Evolutionary conservation across 164 flowering plant genomes (phyloP), one percentile per base, ranked within the genome.

Genomic region (Magnolia officinalis): DNA sequence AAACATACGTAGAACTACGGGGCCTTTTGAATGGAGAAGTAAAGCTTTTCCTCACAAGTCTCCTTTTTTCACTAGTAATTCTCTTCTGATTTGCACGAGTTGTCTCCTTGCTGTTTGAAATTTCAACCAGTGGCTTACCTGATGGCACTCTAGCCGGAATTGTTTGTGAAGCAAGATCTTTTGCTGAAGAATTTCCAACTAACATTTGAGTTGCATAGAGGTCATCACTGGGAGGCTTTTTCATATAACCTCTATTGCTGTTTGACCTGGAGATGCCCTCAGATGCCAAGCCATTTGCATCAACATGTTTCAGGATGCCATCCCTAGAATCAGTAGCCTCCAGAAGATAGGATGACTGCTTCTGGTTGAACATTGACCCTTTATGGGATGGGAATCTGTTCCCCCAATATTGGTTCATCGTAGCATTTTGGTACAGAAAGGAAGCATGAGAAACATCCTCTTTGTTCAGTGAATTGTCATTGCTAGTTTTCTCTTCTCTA

Each of bases 11-110:
- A 26, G 98, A 88, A 82, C 68, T 83, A 18, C 98, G 91, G 8
- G 98, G 99, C 83, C 82, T 92, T 85, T 96, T 96, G 85, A 96
- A 96, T 69, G 99, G 91, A 80, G 98, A 90, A 26, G 78, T 63
- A 72, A 90, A 87, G 77, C 74, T 87, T 80, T 72, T 80, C 70
- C 79, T 79, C 50, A 88, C 85, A 65, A 80, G 73, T 78, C 78
- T 89, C 79, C 83, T 85, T 83, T 89, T 89, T 76, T 84, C 91
- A 72, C 45, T 52, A 24, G 71, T 71, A 72, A 64, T 69, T 58
- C 77, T 82, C 20, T 73, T 87, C 71, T 72, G 82, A 70, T 74
- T 78, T 21, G 52, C 67, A 29, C n/a, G 29, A 74, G 65, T 69
- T 75, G 76, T 66, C 59, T 63, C 77, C 23, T 71, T 79, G 66